phyloP scores from a whole-genome alignment of 768 basidiomycete genomes.

The Daedaleopsis nitida region DNA sequence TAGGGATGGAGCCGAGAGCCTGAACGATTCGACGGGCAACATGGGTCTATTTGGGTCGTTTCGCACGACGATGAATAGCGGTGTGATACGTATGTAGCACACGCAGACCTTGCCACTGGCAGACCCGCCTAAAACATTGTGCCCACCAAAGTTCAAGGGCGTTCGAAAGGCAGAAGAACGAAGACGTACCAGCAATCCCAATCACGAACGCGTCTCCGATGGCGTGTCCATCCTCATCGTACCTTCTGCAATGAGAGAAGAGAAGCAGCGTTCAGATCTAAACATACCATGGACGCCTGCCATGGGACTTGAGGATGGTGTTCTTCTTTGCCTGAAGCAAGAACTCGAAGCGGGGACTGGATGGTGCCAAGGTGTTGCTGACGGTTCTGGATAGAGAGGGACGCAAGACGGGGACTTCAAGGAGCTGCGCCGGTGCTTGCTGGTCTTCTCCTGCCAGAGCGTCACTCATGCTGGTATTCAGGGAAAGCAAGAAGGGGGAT shows the following conservation, averaged over 20 bases:
- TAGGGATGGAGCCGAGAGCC: slow-evolving; percentile 79
- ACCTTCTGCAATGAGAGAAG: slow-evolving; percentile 49
- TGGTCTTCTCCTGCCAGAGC: not conserved
- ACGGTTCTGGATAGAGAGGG: slow-evolving; percentile 15
- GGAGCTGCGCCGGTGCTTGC: slow-evolving; percentile 5
- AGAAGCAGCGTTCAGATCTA: not conserved
- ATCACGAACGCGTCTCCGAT: slow-evolving; percentile 81
- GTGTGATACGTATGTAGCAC: not conserved
- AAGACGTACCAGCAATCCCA: slow-evolving; percentile 71
- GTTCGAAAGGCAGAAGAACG: too few relatives aligned
- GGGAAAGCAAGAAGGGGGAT: not conserved
- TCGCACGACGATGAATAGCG: slow-evolving; percentile 3
- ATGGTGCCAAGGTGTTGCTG: not conserved
- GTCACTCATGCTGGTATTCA: not conserved
- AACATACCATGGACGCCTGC: slow-evolving; percentile 78
- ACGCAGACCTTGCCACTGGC: slow-evolving; percentile 79
- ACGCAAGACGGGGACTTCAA: slow-evolving; percentile 1
- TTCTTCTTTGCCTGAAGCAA: slow-evolving; percentile 56
- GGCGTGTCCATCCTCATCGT: slow-evolving; percentile 71
- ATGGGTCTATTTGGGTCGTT: slow-evolving; percentile 58
- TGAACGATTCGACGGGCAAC: slow-evolving; percentile 83
- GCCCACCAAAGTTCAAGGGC: not conserved
- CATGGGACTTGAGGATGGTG: slow-evolving; percentile 79
- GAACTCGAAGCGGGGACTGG: slow-evolving; percentile 9
- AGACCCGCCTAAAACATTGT: slow-evolving; percentile 61